Base-by-base conservation (phyloP, 345 rosid genomes). In the Arabis alpina region DNA sequence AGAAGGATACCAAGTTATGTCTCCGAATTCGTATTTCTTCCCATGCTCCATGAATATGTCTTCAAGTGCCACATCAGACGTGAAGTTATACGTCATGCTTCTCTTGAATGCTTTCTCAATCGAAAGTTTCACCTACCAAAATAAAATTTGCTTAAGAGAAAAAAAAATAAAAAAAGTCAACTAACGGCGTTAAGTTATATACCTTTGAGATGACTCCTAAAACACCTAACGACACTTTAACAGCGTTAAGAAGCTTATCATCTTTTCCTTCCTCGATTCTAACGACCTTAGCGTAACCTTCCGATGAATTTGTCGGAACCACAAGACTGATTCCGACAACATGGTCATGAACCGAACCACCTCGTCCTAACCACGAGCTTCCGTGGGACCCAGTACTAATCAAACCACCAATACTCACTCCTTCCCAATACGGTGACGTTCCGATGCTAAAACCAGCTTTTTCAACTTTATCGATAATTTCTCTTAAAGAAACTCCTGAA, bases 381-480 rank as follows among this genome's bases (percentile, higher is more conserved):
- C 98, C 98, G n/a, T 93, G 98, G 0, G 98, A 82, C 6, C 97
- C 98, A 0, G 94, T 91, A 64, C 88, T 85, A 15, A 93, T 85
- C 48, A 87, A 5, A n/a, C 98, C 98, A 23, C 88, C 97, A 0
- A 89, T 57, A 52, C 96, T 93, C 54, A 89, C 91, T 27, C 98
- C 98, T 70, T 93, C 96, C 98, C 97, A 91, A 43, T 93, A 93
- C 8, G 97, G 93, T 0, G 92, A 88, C 1, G 92, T 84, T 51
- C 77, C 89, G 8, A 91, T 55, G 74, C 94, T 91, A 64, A 91
- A 43, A 50, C 96, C 93, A 9, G 70, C 79, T 16, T 14, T 79
- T 63, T 93, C 97, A 3, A 93, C 92, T 61, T 62, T 74, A 64
- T 91, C 88, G 7, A 91, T 88, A 45, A 93, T 45, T 61, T 76